A percentile compares a stretch with the other conserved stretches of the same genome.
phyloP scores from a whole-genome alignment of 805 yeast species.

The Starmera caribaea region DNA sequence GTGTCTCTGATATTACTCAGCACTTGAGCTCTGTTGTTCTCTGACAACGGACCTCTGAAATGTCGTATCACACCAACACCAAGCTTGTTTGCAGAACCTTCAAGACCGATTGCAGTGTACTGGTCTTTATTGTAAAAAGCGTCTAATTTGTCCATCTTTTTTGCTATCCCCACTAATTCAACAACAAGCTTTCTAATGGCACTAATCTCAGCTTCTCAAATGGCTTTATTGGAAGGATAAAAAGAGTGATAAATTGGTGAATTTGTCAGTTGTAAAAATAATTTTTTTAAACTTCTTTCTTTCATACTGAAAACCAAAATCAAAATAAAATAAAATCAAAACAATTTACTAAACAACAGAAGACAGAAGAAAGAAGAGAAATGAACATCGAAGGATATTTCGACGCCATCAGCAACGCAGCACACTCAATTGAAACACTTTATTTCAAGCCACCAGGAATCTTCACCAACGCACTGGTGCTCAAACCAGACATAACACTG shows the following conservation, averaged over 20 bases:
- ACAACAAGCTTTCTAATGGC: no score
- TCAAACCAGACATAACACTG: slow-evolving; percentile 41
- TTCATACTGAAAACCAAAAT: neutral
- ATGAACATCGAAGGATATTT: slow-evolving; percentile 6
- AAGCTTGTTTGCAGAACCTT: slow-evolving; percentile 94
- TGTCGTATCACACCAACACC: slow-evolving; percentile 92
- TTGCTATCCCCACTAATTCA: neutral
- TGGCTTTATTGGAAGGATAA: no score
- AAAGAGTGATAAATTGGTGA: neutral
- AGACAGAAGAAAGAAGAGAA: slow-evolving; percentile 4
- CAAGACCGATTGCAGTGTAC: slow-evolving; percentile 80
- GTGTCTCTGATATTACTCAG: slow-evolving; percentile 92
- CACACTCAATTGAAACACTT: slow-evolving; percentile 18
- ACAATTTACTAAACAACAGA: neutral
- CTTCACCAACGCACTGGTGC: slow-evolving; percentile 53
- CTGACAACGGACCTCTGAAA: slow-evolving; percentile 44
- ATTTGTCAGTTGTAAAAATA: no score
- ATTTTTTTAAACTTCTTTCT: neutral
- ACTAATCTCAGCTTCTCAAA: no score
- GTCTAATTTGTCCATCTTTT: slow-evolving; percentile 36
- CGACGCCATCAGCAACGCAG: slow-evolving; percentile 6
- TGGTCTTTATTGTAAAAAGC: slow-evolving; percentile 30
- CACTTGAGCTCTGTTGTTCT: slow-evolving; percentile 58
- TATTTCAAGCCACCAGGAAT: slow-evolving; percentile 50
- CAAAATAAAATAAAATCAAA: neutral